These are phyloP conservation scores for Lepidium africanum DNA, from an alignment of 345 rosid genomes.

Conservation along the genomic window DNA sequence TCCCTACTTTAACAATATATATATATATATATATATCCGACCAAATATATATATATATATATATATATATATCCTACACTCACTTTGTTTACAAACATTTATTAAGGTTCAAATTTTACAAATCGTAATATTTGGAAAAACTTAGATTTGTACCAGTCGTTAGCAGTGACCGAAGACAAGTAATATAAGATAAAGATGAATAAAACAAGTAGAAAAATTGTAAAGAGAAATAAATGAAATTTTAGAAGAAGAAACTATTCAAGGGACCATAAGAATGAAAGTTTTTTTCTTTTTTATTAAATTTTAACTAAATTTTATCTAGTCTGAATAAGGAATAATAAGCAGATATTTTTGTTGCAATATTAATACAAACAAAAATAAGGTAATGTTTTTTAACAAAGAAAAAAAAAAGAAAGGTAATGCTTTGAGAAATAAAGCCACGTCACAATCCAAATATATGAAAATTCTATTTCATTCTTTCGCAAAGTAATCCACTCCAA, in stretches of 20 bases:
- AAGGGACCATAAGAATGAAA: not conserved
- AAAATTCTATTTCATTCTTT: conserved; percentile 22
- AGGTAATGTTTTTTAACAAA: not conserved
- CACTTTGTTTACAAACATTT: too few species aligned
- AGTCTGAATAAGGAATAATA: too few species aligned
- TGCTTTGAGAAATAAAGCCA: not conserved
- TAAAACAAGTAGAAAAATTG: not conserved
- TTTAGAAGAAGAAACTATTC: not conserved
- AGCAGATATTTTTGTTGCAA: not conserved
- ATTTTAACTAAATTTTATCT: not conserved
- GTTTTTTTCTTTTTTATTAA: too few species aligned
- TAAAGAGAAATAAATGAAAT: not conserved
- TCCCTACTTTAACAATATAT: too few species aligned
- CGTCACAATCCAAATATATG: conserved; percentile 18
- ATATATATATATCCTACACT: too few species aligned
- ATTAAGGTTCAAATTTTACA: not conserved
- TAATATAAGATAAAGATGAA: not conserved
- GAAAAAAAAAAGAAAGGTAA: not conserved
- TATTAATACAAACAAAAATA: not conserved
- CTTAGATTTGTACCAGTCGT: not conserved
- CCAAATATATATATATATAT: too few species aligned
- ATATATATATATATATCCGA: too few species aligned
- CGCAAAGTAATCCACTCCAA: conserved; percentile 29
- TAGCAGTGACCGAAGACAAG: not conserved
- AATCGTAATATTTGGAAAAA: not conserved